These are phyloP conservation scores for Parastagonospora avenae DNA, from an alignment of 2,329 filamentous ascomycete species.

Conservation along the genomic window DNA sequence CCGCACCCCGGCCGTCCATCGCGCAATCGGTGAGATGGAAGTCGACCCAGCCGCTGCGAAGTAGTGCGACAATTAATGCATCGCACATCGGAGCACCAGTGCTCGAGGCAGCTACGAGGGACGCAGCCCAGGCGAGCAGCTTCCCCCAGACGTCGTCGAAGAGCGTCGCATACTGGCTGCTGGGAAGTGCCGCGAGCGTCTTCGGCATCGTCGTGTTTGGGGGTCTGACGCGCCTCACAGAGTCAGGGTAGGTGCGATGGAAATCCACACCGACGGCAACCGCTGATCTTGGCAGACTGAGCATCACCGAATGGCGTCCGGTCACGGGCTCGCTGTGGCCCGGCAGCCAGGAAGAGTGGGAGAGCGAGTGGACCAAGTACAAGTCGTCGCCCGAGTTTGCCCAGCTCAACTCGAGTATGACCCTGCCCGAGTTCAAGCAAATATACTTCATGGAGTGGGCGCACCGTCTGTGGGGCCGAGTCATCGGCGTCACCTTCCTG, in stretches of 20 bases:
- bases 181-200: slow-evolving; percentile 88
- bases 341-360: slow-evolving; percentile 79
- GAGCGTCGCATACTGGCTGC: slow-evolving; percentile 85
- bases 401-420: slow-evolving; percentile 91
- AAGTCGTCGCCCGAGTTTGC: slow-evolving; percentile 90
- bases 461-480: slow-evolving; percentile 90
- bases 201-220: slow-evolving; percentile 98
- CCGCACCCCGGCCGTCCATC: slow-evolving; percentile 29
- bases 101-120: slow-evolving; percentile 15
- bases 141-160: slow-evolving; percentile 72
- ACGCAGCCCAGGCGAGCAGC: slow-evolving; percentile 29
- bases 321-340: slow-evolving; percentile 92
- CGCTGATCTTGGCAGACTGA: slow-evolving; percentile 65
- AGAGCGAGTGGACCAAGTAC: slow-evolving; percentile 92
- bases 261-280: background rate
- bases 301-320: slow-evolving; percentile 98
- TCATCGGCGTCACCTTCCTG: slow-evolving; percentile 89
- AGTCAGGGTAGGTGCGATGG: slow-evolving; percentile 75
- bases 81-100: slow-evolving; percentile 16
- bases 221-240: slow-evolving; percentile 88
- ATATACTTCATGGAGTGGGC: slow-evolving; percentile 99
- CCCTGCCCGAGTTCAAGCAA: slow-evolving; percentile 90
- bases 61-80: slow-evolving; percentile 23
- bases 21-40: slow-evolving; percentile 41
- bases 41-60: slow-evolving; percentile 39